Evolutionary conservation across 129 eudicot species (phyloP).

Genomic region (Gnaphalium uliginosum): DNA sequence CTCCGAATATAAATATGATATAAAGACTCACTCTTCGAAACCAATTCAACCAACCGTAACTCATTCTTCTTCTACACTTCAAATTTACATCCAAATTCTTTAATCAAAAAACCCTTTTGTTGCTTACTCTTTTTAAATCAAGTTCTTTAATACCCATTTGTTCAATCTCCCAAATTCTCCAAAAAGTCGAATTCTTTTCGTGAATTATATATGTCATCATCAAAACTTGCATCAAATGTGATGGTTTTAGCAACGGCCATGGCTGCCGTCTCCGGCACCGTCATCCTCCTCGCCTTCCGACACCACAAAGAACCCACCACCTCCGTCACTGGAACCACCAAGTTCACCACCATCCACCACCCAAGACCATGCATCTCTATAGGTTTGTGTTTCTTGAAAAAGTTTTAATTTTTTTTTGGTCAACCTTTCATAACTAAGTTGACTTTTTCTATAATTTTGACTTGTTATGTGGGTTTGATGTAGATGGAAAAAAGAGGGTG

Average conservation of each 20-base stretch:
- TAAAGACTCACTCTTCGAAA: constrained; percentile 14
- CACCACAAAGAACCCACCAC: constrained; percentile 48
- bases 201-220: constrained; percentile 41
- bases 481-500: constrained; percentile 50
- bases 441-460: neutral
- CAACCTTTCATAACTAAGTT: neutral
- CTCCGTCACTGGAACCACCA: constrained; percentile 20
- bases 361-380: constrained; percentile 70
- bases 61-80: constrained; percentile 24
- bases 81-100: constrained; percentile 22
- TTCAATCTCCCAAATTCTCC: constrained; percentile 7
- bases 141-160: constrained; percentile 17
- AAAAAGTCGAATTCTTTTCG: neutral
- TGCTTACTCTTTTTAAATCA: constrained; percentile 5
- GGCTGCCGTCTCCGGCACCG: constrained; percentile 80
- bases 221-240: constrained; percentile 49
- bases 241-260: constrained; percentile 68
- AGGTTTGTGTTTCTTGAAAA: constrained; percentile 43
- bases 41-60: constrained; percentile 35
- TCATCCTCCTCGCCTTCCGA: constrained; percentile 57
- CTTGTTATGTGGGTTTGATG: constrained; percentile 8
- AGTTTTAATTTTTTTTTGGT: constrained; percentile 2
- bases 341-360: constrained; percentile 24
- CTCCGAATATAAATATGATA: neutral
- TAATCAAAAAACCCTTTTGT: constrained; percentile 5